Evolutionary conservation across 2,329 filamentous ascomycete genomes (phyloP).

Genomic region (Curvularia eragrostidis): DNA sequence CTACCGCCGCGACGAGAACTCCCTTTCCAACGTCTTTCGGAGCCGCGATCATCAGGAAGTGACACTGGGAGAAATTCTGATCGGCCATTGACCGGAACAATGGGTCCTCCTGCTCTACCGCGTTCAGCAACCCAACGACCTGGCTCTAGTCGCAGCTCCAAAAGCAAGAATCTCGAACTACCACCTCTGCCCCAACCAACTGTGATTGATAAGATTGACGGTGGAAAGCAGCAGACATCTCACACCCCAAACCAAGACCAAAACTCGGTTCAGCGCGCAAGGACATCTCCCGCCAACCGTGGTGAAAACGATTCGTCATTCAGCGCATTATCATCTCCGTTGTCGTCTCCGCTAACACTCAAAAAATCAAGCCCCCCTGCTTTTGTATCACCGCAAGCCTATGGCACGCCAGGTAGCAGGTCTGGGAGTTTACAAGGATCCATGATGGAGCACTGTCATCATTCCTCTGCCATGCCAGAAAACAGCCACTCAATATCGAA

Average conservation of each 20-base stretch:
- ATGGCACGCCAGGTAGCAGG: slow-evolving; percentile 22
- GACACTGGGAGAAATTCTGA: slow-evolving; percentile 31
- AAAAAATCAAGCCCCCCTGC: slow-evolving; percentile 16
- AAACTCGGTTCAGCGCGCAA: not conserved
- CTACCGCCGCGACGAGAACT: slow-evolving; percentile 51
- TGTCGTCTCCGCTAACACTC: slow-evolving; percentile 16
- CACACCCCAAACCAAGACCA: slow-evolving; percentile 17
- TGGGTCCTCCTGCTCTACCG: slow-evolving; percentile 47
- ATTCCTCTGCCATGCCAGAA: slow-evolving; percentile 12
- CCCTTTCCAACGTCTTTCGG: slow-evolving; percentile 48
- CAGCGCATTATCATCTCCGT: slow-evolving; percentile 19
- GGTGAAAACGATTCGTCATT: slow-evolving; percentile 14
- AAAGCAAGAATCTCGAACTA: slow-evolving; percentile 32
- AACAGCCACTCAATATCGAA: not conserved
- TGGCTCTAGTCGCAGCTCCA: slow-evolving; percentile 25
- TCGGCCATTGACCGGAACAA: slow-evolving; percentile 31
- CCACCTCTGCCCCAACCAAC: slow-evolving; percentile 49
- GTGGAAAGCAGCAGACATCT: slow-evolving; percentile 10
- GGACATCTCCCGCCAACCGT: slow-evolving; percentile 6
- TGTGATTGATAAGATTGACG: slow-evolving; percentile 23
- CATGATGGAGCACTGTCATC: not conserved
- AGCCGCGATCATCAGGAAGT: slow-evolving; percentile 34
- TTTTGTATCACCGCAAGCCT: slow-evolving; percentile 28
- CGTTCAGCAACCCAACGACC: slow-evolving; percentile 26
- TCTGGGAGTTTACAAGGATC: slow-evolving; percentile 12